These are phyloP conservation scores for Phialophora expanda DNA, from an alignment of 2,329 filamentous ascomycete species.

Conservation along the genomic window DNA sequence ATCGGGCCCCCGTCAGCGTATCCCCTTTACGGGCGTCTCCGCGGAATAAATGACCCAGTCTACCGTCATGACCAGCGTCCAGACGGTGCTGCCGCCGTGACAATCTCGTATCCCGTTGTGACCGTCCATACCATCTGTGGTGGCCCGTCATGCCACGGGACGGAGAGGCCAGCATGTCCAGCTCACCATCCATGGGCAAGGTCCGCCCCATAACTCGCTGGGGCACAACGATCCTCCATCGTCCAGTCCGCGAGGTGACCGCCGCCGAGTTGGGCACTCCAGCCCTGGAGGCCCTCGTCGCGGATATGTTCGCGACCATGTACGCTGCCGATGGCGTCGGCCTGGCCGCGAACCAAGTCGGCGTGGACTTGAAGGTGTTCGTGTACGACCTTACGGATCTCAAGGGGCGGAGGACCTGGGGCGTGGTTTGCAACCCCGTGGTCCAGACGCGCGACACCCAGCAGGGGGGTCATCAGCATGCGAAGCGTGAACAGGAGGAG, in stretches of 20 bases:
- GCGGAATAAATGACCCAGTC: not conserved
- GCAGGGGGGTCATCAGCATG: not conserved
- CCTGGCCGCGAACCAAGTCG: constrained; percentile 15
- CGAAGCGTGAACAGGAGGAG: not conserved
- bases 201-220: constrained; percentile 14
- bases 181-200: not conserved
- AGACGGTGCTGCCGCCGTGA: not conserved
- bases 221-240: constrained; percentile 15
- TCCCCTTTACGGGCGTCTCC: not conserved
- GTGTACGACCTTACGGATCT: constrained; percentile 11
- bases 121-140: too few species aligned
- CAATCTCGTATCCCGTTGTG: not conserved
- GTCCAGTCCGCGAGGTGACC: not conserved
- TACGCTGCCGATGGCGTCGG: constrained; percentile 14
- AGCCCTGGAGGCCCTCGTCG: constrained; percentile 6
- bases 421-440: constrained; percentile 17
- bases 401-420: not conserved
- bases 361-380: constrained; percentile 16
- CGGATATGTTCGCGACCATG: constrained; percentile 22
- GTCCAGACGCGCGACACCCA: not conserved
- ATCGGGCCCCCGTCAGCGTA: not conserved
- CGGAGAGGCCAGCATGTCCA: not conserved
- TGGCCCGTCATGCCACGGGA: not conserved
- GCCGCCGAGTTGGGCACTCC: not conserved
- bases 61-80: not conserved